Evolutionary conservation across 306 rosid species (phyloP).

Genomic region (Dicorynia guianensis): DNA sequence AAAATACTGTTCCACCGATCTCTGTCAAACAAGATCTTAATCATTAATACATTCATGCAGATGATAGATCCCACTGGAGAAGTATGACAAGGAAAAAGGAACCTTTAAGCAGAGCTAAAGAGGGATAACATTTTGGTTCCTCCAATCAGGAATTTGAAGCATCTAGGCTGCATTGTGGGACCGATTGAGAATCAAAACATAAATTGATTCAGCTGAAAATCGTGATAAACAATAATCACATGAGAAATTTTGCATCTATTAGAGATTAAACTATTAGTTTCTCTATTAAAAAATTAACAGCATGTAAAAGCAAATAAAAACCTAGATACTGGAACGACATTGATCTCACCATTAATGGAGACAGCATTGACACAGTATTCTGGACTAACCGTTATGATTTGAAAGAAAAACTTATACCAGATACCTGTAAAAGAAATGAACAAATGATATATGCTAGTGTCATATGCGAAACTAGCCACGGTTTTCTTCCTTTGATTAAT

Average conservation of each 20-base stretch:
- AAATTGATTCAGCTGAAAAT: constrained; percentile 11
- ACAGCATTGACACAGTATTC: constrained; percentile 30
- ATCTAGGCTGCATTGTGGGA: neutral
- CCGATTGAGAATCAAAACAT: constrained; percentile 2
- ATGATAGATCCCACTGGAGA: neutral
- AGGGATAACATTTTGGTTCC: neutral
- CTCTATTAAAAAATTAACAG: neutral
- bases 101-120: neutral
- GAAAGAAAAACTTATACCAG: constrained; percentile 23
- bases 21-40: constrained; percentile 8
- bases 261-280: neutral
- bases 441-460: constrained; percentile 32
- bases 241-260: constrained; percentile 23
- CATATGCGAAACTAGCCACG: constrained; percentile 36
- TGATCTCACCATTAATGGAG: constrained; percentile 19
- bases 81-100: constrained; percentile 3
- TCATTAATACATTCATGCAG: neutral
- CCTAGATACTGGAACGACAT: constrained; percentile 16
- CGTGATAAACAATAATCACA: constrained; percentile 12
- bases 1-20: neutral
- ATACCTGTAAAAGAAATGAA: constrained; percentile 39
- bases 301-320: constrained; percentile 8
- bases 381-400: constrained; percentile 18
- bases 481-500: constrained; percentile 48
- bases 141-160: constrained; percentile 19